These are phyloP conservation scores for Amoebophrya sp. DNA, from an alignment of 169 alveolate genomes.

Conservation along the genomic window DNA sequence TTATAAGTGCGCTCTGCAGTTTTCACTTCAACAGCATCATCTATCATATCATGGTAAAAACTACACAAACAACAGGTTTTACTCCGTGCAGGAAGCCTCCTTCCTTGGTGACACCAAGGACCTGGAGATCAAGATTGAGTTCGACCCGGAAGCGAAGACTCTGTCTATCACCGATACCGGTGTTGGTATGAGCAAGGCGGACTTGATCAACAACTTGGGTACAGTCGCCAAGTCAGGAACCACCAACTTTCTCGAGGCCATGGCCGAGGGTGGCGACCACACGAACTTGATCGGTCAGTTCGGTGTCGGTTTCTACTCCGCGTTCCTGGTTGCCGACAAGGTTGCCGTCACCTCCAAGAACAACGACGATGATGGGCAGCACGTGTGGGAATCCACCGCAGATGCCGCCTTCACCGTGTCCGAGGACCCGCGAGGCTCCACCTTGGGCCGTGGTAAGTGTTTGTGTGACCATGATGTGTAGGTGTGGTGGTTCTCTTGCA, in stretches of 20 bases:
- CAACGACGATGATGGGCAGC: conserved; percentile 85
- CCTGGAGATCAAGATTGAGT: conserved; percentile 86
- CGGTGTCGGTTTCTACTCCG: conserved; percentile 99
- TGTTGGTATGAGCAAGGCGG: conserved; percentile 98
- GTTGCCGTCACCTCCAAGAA: conserved; percentile 77
- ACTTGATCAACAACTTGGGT: conserved; percentile 95
- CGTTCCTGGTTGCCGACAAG: conserved; percentile 96
- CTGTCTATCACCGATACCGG: conserved; percentile 95
- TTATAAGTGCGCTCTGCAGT: no score
- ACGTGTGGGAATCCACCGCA: conserved; percentile 96
- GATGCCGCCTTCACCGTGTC: conserved; percentile 87
- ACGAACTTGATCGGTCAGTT: conserved; percentile 97
- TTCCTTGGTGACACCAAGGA: conserved; percentile 57
- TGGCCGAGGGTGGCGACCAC: conserved; percentile 89
- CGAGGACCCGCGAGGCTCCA: conserved; percentile 93
- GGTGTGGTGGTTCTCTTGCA: no score
- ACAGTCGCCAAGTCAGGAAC: conserved; percentile 99
- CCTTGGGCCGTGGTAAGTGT: conserved; percentile 97
- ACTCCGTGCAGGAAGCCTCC: conserved; percentile 32
- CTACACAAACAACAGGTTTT: not conserved
- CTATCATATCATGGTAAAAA: no score
- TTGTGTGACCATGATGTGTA: no score
- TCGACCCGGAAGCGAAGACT: conserved; percentile 84
- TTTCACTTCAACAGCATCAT: no score
- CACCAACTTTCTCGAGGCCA: conserved; percentile 93